Evolutionary conservation across 2,329 filamentous ascomycete species (phyloP).

Genomic region (Cladosporium sp.): DNA sequence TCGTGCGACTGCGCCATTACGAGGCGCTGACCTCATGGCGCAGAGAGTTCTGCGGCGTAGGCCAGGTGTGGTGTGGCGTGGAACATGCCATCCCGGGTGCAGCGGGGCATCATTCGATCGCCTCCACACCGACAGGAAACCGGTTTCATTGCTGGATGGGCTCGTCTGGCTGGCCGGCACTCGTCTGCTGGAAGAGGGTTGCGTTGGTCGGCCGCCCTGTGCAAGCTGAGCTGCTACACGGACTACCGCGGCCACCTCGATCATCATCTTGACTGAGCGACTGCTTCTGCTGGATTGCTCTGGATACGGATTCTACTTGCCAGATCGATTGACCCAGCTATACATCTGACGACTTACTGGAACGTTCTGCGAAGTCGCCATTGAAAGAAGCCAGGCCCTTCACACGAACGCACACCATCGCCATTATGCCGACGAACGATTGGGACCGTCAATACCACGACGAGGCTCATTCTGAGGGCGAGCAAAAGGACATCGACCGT

Average conservation of each 20-base stretch:
- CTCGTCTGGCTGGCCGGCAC: slow-evolving; percentile 1
- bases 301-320: neutral
- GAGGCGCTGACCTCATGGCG: slow-evolving; percentile 18
- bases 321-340: neutral
- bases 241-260: neutral
- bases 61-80: slow-evolving; percentile 11
- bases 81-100: neutral
- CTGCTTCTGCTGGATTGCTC: neutral
- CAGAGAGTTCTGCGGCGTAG: slow-evolving; percentile 9
- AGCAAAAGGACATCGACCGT: slow-evolving; percentile 18
- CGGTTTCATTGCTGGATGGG: slow-evolving; percentile 12
- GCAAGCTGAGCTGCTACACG: neutral
- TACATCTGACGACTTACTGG: neutral
- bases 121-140: slow-evolving; percentile 15
- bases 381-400: neutral
- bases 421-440: neutral
- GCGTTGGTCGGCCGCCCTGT: neutral
- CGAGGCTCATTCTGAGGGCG: neutral
- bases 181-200: neutral
- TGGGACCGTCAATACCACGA: slow-evolving; percentile 16
- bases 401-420: neutral
- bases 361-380: neutral
- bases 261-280: neutral
- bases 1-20: slow-evolving; percentile 16
- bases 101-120: slow-evolving; percentile 15